Evolutionary conservation across 2,329 filamentous ascomycete species (phyloP), one percentile per base, ranked within the genome.

Genomic region (Thermothelomyces thermophilus): DNA sequence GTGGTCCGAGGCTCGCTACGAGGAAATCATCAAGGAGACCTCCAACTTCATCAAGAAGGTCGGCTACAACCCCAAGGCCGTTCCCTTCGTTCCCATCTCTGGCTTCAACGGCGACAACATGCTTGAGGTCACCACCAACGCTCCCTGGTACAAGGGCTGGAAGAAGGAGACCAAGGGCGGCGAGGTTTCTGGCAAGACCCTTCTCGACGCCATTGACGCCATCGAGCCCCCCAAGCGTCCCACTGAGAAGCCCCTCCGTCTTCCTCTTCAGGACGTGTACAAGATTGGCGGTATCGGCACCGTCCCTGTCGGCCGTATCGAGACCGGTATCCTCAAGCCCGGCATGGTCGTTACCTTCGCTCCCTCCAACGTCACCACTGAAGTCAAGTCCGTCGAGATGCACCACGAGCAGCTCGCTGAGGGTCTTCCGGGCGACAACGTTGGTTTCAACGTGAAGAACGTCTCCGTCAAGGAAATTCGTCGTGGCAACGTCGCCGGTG

Each of bases 371-470:
- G 90, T 98, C 74, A 97, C 93, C 85, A 97, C 93, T 83, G 93
- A 98, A 88, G 93, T 97, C 84, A 98, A 98, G 90, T 97, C 91
- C 76, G 93, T 98, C 69, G 93, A 98, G 83, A 98, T 98, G 93
- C 91, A 96, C 85, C 91, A 97, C 90, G 89, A 96, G 83, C 90
- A 96, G 86, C 90, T 98, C 66, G 57, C 73, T 62, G 86, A 95
- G 83, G 93, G 93, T 87, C 70, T 87, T 63, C 93, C 93, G 70
- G 93, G 93, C 85, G 93, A 98, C 88, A 98, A 98, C 83, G 93
- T 98, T 74, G 93, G 93, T 68, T 98, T 98, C 90, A 98, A 98
- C 88, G 91, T 98, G 80, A 98, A 98, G 90, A 98, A 98, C 93
- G 93, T 98, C 70, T 97, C 93, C 76, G 93, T 98, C 80, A 98